Base-by-base conservation (phyloP, 495 filamentous ascomycete species). In the Geopyxis carbonaria region DNA sequence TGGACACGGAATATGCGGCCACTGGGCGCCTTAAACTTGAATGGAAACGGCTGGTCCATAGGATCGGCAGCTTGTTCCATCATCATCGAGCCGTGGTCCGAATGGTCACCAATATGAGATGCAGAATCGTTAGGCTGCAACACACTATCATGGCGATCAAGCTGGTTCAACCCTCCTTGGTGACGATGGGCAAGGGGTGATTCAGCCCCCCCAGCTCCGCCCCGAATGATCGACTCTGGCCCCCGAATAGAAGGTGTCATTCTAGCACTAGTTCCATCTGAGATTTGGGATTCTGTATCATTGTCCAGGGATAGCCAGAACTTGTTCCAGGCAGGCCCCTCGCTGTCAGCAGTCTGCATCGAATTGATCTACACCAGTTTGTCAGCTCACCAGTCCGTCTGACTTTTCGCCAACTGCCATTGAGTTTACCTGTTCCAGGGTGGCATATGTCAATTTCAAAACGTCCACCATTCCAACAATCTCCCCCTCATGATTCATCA, bases 381-480 rank as follows among this genome's bases (percentile, higher is more conserved):
- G 19, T 41, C 40, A 50, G 45, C 19, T 20, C 11, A 29, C 33
- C 24, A 32, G 22, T 18, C 2, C n/a, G 21, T 29, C 4, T 16
- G 24, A n/a, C n/a, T n/a, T 25, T 23, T 16, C 23, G 9, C 16
- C 23, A 22, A 56, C 63, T 4, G 23, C 14, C 64, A 69, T 71
- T 14, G 64, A 62, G 52, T 68, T 69, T 61, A 93, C 84, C 68
- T 97, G 89, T 62, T 97, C 89, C 16, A 97, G 69, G 11, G 89
- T 97, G 23, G 89, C 87, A 60, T 97, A 97, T 23, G 89, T 97
- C 48, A 97, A 68, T 60, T 94, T 95, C 35, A 97, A 68, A 38
- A 97, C 89, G 61, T 97, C 89, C 5, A 95, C 89, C 89, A 97
- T 97, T 44, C 89, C 89, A 20, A 97, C 86, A 57, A 97, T 97